phyloP scores from a whole-genome alignment of 2,329 filamentous ascomycete genomes.

The Leptodontidium sp. region DNA sequence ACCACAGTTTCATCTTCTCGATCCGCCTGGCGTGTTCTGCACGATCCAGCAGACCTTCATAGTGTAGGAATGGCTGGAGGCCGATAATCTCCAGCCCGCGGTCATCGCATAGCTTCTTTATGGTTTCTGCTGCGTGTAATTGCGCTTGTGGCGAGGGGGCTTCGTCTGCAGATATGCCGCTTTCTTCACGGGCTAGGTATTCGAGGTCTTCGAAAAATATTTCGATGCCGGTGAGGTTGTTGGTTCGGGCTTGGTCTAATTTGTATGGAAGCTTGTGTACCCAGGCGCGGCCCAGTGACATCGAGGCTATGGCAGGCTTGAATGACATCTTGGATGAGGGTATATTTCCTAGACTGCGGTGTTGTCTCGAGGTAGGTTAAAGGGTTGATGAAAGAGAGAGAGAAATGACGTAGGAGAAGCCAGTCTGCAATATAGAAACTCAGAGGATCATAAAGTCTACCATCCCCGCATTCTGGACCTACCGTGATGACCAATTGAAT shows the following conservation, averaged over 20 bases:
- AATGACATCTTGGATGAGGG: conserved; percentile 45
- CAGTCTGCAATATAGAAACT: neutral
- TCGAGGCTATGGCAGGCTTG: conserved; percentile 75
- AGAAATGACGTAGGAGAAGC: neutral
- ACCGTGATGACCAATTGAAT: conserved; percentile 14
- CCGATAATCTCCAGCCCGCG: conserved; percentile 68
- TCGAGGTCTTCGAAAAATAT: conserved; percentile 80
- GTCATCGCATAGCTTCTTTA: conserved; percentile 65
- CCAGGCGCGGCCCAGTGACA: conserved; percentile 77
- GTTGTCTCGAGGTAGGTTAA: neutral
- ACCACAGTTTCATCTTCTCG: conserved; percentile 74
- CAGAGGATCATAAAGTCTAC: neutral
- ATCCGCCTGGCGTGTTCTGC: conserved; percentile 63
- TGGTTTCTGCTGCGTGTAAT: conserved; percentile 62
- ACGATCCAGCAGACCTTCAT: conserved; percentile 75
- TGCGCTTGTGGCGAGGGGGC: conserved; percentile 50
- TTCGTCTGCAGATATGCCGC: conserved; percentile 50
- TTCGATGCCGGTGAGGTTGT: conserved; percentile 74
- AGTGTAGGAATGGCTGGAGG: conserved; percentile 80
- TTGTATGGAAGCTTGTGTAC: conserved; percentile 73
- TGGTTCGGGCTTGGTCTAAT: conserved; percentile 69
- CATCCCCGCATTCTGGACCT: neutral
- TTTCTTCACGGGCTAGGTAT: conserved; percentile 60
- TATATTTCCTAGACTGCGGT: neutral
- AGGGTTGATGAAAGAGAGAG: neutral